Evolutionary conservation across 1,284 basidiomycete species (phyloP).

Genomic region (Austroboletus niveus): DNA sequence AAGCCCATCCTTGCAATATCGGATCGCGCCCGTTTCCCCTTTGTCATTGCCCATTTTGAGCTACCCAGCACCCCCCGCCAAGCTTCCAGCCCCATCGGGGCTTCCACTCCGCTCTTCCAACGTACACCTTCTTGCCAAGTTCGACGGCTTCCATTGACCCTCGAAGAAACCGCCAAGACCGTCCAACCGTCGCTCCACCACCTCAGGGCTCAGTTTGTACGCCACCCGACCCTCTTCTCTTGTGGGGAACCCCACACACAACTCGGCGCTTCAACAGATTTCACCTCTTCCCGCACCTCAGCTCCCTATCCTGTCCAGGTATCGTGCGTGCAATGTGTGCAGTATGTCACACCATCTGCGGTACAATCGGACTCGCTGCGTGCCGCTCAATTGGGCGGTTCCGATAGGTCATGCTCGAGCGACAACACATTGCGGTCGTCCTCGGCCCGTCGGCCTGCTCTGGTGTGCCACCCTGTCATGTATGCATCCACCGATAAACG

Average conservation of each 20-base stretch:
- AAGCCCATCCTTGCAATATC: constrained; percentile 11
- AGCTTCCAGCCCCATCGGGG: constrained; percentile 29
- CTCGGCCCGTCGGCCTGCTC: constrained; percentile 12
- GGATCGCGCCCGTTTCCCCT: constrained; percentile 3
- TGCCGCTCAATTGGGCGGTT: constrained; percentile 3
- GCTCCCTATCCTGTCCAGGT: constrained; percentile 8
- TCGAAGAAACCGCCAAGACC: constrained; percentile 16
- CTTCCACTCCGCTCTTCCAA: constrained; percentile 29
- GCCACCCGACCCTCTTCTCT: constrained; percentile 6
- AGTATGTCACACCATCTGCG: constrained; percentile 2
- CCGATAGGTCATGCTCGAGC: not conserved
- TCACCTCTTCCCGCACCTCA: constrained; percentile 1
- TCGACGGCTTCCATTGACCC: constrained; percentile 22
- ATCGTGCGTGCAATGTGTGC: not conserved
- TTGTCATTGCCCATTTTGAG: constrained; percentile 20
- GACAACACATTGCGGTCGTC: not conserved
- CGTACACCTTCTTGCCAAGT: not conserved
- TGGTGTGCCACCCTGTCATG: constrained; percentile 2
- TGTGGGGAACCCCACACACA: constrained; percentile 13
- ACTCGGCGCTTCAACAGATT: constrained; percentile 8
- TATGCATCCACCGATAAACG: constrained; percentile 10
- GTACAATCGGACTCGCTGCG: constrained; percentile 9
- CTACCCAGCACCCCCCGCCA: constrained; percentile 11
- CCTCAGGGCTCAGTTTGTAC: not conserved
- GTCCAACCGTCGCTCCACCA: constrained; percentile 3